These are phyloP conservation scores for Solanum virginianum DNA, from an alignment of 257 asterid species.

Conservation along the genomic window DNA sequence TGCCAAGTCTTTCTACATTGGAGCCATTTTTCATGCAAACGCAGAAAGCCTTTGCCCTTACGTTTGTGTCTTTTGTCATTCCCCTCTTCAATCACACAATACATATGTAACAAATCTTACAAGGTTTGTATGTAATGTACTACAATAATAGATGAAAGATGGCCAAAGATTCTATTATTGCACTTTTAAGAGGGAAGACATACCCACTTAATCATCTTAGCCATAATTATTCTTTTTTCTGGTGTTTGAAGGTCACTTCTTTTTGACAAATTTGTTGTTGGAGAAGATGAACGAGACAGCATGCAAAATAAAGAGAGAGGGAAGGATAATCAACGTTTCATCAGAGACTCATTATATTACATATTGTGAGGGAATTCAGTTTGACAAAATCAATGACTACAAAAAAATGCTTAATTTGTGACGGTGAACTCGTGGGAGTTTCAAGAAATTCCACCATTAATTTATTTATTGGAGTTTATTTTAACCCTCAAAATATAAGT, in stretches of 20 bases:
- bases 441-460: too few relatives aligned
- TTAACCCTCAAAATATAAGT: too few relatives aligned
- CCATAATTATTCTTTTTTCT: not conserved
- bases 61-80: not conserved
- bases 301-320: constrained; percentile 44
- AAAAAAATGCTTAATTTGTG: too few relatives aligned
- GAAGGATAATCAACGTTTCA: constrained; percentile 73
- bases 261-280: too few relatives aligned
- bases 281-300: constrained; percentile 76
- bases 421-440: too few relatives aligned
- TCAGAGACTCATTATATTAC: constrained; percentile 48
- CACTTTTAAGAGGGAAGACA: not conserved
- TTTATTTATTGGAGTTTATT: too few relatives aligned
- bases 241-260: constrained; percentile 74
- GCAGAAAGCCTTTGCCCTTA: not conserved
- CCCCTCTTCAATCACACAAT: not conserved
- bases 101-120: not conserved
- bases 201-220: not conserved
- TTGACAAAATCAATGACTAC: constrained; percentile 42
- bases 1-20: not conserved
- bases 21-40: not conserved
- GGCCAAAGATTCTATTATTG: not conserved
- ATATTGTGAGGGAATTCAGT: constrained; percentile 60
- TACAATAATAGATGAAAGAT: not conserved
- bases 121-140: not conserved